Base-by-base conservation (phyloP, 805 yeast species). In the Lachancea fermentati region DNA sequence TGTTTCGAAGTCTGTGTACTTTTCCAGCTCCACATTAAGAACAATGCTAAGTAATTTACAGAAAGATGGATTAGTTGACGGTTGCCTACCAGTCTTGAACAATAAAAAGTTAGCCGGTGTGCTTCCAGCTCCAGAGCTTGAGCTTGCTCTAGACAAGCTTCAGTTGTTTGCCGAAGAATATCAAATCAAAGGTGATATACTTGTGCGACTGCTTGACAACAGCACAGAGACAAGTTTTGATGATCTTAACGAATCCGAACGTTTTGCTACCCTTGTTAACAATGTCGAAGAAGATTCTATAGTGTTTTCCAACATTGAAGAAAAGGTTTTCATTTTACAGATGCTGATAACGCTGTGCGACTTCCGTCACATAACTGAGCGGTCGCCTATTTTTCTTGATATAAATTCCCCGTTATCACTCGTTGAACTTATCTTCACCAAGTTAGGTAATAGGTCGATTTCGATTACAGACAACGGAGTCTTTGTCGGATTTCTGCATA, bases 401-500 rank as follows among this genome's bases (percentile, higher is more conserved):
- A 49, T 71, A 26, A 62, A 68, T 37, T 66, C 77, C 13, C 76
- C 76, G 8, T 50, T 76, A 19, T 63, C 75, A 5, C 58, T 76
- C 45, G 78, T 75, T 3, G 73, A 75, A 41, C 58, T 68, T 52
- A 60, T 76, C 16, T 76, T 76, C 52, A 69, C 73, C 32, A 69
- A 72, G 47, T 58, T 76, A 25, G 81, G 81, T 1, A 69, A 66
- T 28, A 54, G 80, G 32, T 60, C 62, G 38, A 73, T 75, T 2
- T 67, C 75, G 40, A 70, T 74, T 1, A 54, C 70, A 18, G 65
- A 65, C 36, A 63, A 69, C 22, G 80, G 79, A 9, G 55, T 60
- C 39, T 75, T 67, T 50, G 65, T 66, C 41, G 80, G 80, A 1
- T 64, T 75, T 4, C 55, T 76, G 43, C 79, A 77, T 49, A 73